phyloP scores from a whole-genome alignment of 805 yeast species.

The Saccharomycopsis malanga region DNA sequence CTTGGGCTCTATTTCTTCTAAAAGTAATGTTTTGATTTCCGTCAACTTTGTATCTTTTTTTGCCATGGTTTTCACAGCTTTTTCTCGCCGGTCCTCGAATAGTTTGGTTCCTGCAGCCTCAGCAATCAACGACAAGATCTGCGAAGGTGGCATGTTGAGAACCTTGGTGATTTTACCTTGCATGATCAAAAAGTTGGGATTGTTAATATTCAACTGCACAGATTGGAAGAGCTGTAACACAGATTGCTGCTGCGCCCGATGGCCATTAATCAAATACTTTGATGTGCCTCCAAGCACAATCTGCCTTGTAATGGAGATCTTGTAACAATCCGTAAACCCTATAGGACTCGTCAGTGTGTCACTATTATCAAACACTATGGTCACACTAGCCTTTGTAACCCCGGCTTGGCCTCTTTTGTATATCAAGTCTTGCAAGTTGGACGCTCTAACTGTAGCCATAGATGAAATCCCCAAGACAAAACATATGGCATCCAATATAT shows the following conservation, averaged over 20 bases:
- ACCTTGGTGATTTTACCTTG: slow-evolving; percentile 98
- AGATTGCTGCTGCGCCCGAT: slow-evolving; percentile 90
- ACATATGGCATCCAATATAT: slow-evolving; percentile 93
- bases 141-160: slow-evolving; percentile 90
- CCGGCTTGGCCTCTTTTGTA: slow-evolving; percentile 98
- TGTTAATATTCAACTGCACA: slow-evolving; percentile 91
- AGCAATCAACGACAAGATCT: slow-evolving; percentile 83
- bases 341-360: slow-evolving; percentile 76
- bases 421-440: slow-evolving; percentile 85
- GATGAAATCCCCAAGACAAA: slow-evolving; percentile 95
- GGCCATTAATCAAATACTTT: slow-evolving; percentile 91
- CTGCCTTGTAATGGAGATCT: slow-evolving; percentile 88
- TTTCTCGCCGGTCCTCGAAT: slow-evolving; percentile 88
- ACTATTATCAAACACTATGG: slow-evolving; percentile 86
- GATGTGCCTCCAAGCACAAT: slow-evolving; percentile 86
- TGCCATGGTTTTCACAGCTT: slow-evolving; percentile 85
- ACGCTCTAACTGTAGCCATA: slow-evolving; percentile 92
- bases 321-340: slow-evolving; percentile 70
- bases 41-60: slow-evolving; percentile 81
- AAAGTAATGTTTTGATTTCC: slow-evolving; percentile 64
- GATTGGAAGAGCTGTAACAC: slow-evolving; percentile 87
- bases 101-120: slow-evolving; percentile 98
- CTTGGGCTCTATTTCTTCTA: slow-evolving; percentile 91
- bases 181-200: slow-evolving; percentile 96
- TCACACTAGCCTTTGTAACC: slow-evolving; percentile 92